Conservation (phyloP, 306 rosid species). For the Corylus americana region DNA sequence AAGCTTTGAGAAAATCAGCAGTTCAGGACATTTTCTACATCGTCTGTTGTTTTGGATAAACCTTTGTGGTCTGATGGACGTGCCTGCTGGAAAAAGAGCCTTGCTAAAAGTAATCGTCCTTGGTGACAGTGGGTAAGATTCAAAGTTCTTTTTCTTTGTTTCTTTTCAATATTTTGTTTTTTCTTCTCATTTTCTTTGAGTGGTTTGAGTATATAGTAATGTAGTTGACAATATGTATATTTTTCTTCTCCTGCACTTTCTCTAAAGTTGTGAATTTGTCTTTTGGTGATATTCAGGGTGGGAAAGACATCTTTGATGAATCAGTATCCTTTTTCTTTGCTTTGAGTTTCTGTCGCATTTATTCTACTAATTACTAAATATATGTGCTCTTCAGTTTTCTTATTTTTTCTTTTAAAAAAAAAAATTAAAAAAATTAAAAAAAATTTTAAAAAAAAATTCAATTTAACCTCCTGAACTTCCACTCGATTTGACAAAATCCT, state of each 20-base stretch:
- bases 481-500: too few relatives aligned
- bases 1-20: background rate
- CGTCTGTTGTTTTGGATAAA: constrained; percentile 4
- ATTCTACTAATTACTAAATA: background rate
- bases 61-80: constrained; percentile 46
- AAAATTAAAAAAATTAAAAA: too few relatives aligned
- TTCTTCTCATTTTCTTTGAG: background rate
- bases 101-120: constrained; percentile 87
- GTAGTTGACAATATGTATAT: background rate
- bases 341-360: background rate
- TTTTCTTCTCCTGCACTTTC: background rate
- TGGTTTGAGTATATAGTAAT: background rate
- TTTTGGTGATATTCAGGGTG: constrained; percentile 60
- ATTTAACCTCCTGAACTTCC: too few relatives aligned
- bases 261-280: background rate
- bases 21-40: background rate
- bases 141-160: background rate
- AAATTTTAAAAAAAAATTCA: too few relatives aligned
- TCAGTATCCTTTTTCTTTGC: constrained; percentile 63
- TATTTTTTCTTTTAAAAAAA: background rate
- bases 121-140: constrained; percentile 89
- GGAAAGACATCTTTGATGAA: constrained; percentile 93
- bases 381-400: background rate
- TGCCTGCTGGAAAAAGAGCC: constrained; percentile 52
- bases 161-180: background rate